Conservation (phyloP, 2,329 filamentous ascomycete genomes). For the Cytospora piceae region DNA sequence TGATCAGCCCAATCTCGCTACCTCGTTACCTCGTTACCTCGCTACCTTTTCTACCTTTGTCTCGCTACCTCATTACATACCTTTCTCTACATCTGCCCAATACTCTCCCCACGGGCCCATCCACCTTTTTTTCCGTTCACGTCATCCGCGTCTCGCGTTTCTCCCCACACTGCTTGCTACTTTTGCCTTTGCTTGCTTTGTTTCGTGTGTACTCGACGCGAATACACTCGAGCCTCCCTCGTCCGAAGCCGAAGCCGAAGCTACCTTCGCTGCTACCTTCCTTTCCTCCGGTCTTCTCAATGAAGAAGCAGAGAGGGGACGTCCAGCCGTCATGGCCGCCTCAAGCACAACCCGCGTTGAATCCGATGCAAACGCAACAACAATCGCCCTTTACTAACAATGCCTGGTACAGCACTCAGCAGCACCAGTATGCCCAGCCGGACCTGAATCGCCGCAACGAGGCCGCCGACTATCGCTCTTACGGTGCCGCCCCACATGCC, state of each 20-base stretch:
- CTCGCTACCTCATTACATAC: conserved; percentile 23
- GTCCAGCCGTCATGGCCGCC: conserved; percentile 38
- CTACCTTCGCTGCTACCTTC: neutral
- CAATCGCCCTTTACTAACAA: conserved; percentile 42
- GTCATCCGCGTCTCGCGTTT: conserved; percentile 28
- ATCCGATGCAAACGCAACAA: conserved; percentile 34
- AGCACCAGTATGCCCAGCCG: conserved; percentile 54
- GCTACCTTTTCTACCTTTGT: conserved; percentile 22
- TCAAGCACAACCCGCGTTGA: conserved; percentile 37
- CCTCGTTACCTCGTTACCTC: conserved; percentile 19
- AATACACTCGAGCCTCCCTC: conserved; percentile 12
- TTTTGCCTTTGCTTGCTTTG: conserved; percentile 17
- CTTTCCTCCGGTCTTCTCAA: conserved; percentile 26
- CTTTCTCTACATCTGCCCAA: conserved; percentile 2
- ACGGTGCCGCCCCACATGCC: conserved; percentile 30
- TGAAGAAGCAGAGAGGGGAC: conserved; percentile 34
- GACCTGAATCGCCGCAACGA: conserved; percentile 48
- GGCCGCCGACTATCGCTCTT: conserved; percentile 35
- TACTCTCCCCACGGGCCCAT: conserved; percentile 20
- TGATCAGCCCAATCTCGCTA: conserved; percentile 20
- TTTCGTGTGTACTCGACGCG: conserved; percentile 23
- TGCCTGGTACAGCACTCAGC: conserved; percentile 46
- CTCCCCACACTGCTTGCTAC: conserved; percentile 11
- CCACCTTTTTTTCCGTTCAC: conserved; percentile 25
- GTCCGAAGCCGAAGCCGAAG: conserved; percentile 4